Percentiles rank a stretch among this genome's conserved stretches.
Conservation (phyloP, 139 green algal species). For the Chlamydomonas applanata region DNA sequence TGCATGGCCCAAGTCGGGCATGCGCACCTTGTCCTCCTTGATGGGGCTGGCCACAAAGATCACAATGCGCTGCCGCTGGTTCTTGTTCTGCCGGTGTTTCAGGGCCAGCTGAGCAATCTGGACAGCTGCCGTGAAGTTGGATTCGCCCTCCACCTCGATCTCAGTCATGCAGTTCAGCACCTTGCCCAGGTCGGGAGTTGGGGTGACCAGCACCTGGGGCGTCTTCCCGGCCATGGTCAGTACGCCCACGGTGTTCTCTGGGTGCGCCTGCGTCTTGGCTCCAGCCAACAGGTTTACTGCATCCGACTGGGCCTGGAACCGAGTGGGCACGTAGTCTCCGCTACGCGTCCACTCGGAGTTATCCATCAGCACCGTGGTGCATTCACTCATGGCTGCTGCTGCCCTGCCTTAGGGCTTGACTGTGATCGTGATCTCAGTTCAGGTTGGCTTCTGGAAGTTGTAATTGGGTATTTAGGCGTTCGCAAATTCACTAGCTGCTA, state of each 20-base stretch:
- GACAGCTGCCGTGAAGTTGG: slow-evolving; percentile 80
- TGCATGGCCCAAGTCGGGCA: background rate
- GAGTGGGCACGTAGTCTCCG: slow-evolving; percentile 91
- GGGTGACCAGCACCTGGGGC: slow-evolving; percentile 92
- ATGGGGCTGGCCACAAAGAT: slow-evolving; percentile 95
- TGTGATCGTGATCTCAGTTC: no score
- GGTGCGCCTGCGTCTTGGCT: slow-evolving; percentile 95
- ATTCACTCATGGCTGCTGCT: slow-evolving; percentile 51
- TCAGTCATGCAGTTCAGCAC: slow-evolving; percentile 89
- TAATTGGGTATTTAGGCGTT: no score
- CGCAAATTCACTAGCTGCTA: no score
- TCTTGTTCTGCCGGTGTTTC: slow-evolving; percentile 99
- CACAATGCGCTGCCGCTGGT: slow-evolving; percentile 96
- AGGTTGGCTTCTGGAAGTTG: no score
- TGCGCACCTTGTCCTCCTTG: slow-evolving; percentile 75
- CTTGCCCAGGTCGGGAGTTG: slow-evolving; percentile 94
- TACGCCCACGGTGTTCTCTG: slow-evolving; percentile 97
- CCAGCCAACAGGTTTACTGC: slow-evolving; percentile 96
- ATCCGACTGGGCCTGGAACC: slow-evolving; percentile 94
- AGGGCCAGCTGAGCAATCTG: slow-evolving; percentile 97
- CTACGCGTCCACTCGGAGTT: slow-evolving; percentile 96
- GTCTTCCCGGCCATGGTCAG: slow-evolving; percentile 95
- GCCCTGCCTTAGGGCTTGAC: background rate
- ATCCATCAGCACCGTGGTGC: slow-evolving; percentile 92
- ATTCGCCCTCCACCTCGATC: slow-evolving; percentile 81